Evolutionary conservation across 73 alveolate species (phyloP).

Genomic region (Paramecium sexaurelia): DNA sequence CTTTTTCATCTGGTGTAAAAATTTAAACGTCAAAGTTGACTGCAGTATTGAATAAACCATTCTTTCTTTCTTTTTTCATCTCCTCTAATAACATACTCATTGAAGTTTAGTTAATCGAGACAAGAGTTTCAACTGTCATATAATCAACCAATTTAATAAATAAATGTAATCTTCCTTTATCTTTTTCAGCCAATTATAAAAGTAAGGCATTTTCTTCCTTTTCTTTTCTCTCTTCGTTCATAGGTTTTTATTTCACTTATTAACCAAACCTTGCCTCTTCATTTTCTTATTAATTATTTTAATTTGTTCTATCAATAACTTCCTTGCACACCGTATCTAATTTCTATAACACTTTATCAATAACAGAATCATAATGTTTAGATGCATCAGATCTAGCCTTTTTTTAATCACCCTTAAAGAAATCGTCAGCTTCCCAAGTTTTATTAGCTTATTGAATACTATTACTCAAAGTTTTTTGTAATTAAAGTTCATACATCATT

Average conservation of each 20-base stretch:
- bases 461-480: constrained; percentile 63
- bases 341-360: constrained; percentile 73
- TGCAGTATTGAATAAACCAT: constrained; percentile 71
- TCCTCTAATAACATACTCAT: constrained; percentile 75
- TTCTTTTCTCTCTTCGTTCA: constrained; percentile 92
- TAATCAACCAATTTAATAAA: constrained; percentile 95
- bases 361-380: constrained; percentile 77
- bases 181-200: constrained; percentile 90
- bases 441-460: constrained; percentile 64
- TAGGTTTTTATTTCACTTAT: constrained; percentile 94
- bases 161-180: constrained; percentile 90
- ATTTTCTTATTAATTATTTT: constrained; percentile 94
- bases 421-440: constrained; percentile 76
- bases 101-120: constrained; percentile 75
- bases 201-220: constrained; percentile 89
- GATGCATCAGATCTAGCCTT: constrained; percentile 82
- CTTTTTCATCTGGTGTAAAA: constrained; percentile 87
- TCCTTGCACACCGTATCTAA: constrained; percentile 74
- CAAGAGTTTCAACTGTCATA: constrained; percentile 96
- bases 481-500: constrained; percentile 77
- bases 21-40: constrained; percentile 76
- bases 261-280: constrained; percentile 95
- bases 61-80: constrained; percentile 83
- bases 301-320: constrained; percentile 81
- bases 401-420: constrained; percentile 73